Evolutionary conservation across 148 eudicot genomes (phyloP), one percentile per base, ranked within the genome.

Genomic region (Diospyros lotus): DNA sequence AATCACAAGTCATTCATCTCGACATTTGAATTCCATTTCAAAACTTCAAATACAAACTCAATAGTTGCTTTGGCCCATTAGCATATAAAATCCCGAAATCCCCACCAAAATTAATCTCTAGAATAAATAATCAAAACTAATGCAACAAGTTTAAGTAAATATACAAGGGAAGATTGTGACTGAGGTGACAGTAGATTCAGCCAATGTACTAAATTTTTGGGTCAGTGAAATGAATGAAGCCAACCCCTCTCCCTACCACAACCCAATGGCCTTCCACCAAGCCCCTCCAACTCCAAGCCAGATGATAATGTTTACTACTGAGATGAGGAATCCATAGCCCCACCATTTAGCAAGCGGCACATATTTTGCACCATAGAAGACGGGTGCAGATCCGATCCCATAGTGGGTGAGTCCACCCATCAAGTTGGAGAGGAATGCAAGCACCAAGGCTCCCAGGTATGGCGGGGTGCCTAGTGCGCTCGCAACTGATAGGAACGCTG

Each of bases 401-500:
- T 95, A 95, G 80, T 91, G 99, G 43, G 97, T 95, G 60, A 95
- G 84, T 38, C 99, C 99, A 39, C 99, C 99, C 99, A 95, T 95
- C 66, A 95, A 88, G 82, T 93, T 92, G 73, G 97, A 95, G 2
- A 92, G 85, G 86, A 95, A 89, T 39, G 98, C 75, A 17, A 95
- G 97, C 52, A 95, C 98, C 69, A 92, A 66, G 9, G 99, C 97
- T 43, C 91, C 99, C 38, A 95, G 81, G 70, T 82, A 91, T 12
- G 97, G 84, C 17, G 97, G 99, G 58, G 99, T 87, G 18, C 99
- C 96, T 58, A 95, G 85, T 39, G 99, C 99, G 72, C 91, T 93
- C 53, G 99, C 89, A n/a, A 95, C 96, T 1, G 97, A 90, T 74
- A 95, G 73, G 82, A 95, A 93, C 58, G 97, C 96, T 11, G 99